These are phyloP conservation scores for Aspergillus affinis DNA, from an alignment of 495 filamentous ascomycete genomes.

Conservation along the genomic window DNA sequence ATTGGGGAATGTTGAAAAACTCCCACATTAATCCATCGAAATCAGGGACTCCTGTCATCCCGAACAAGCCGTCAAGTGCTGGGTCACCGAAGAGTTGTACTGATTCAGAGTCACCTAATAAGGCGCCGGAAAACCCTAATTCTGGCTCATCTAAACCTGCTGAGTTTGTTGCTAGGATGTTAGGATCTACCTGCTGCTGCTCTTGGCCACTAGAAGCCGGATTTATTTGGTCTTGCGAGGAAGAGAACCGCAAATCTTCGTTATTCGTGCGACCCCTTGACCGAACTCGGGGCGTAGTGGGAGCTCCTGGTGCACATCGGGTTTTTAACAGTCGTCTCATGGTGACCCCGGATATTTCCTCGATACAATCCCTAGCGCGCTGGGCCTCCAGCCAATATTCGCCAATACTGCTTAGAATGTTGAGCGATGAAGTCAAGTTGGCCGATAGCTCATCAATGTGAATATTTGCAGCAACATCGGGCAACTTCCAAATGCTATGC, in stretches of 20 bases:
- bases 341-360: constrained; percentile 39
- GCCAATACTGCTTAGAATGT: constrained; percentile 47
- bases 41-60: constrained; percentile 32
- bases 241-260: not conserved
- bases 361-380: constrained; percentile 43
- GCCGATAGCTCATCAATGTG: constrained; percentile 40
- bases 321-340: constrained; percentile 37
- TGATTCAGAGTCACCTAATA: constrained; percentile 14
- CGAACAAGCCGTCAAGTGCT: constrained; percentile 28
- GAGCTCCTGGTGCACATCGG: constrained; percentile 17
- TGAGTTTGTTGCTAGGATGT: not conserved
- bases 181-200: not conserved
- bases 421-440: constrained; percentile 37
- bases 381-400: constrained; percentile 48
- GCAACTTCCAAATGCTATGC: constrained; percentile 41
- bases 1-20: constrained; percentile 24
- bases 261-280: not conserved
- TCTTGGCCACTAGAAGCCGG: not conserved
- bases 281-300: constrained; percentile 3
- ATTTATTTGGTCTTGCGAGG: not conserved
- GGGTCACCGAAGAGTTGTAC: constrained; percentile 31
- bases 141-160: not conserved
- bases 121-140: constrained; percentile 14
- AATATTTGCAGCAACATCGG: constrained; percentile 30
- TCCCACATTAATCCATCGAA: constrained; percentile 40